Base-by-base conservation (phyloP, 345 rosid genomes). In the Nasturtium officinale region DNA sequence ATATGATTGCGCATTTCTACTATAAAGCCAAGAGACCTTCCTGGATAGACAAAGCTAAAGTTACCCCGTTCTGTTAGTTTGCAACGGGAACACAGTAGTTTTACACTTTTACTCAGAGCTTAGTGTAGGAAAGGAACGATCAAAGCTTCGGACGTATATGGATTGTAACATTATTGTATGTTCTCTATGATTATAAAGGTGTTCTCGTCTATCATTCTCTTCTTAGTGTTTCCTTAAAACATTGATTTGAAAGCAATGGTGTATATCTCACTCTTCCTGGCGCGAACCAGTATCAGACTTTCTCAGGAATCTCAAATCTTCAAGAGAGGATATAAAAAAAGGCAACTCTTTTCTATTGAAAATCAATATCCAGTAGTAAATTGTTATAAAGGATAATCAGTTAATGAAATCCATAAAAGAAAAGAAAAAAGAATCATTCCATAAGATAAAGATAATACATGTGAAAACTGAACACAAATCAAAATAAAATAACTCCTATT, bases 11-110 rank as follows among this genome's bases (percentile, higher is more conserved):
- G 0, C 87, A 87, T 83, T 87, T 94, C 78, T 94, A 94, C 75
- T 90, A 87, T 43, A 89, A 90, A 58, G 97, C 98, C n/a, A 90
- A 84, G 84, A 84, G 84, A 80, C 97, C 98, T 65, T 77, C 91
- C 8, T 94, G 90, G 78, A 38, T 90, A 15, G 79, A 86, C 38
- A 75, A 84, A 56, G 81, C 81, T 61, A 82, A 78, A 15, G 35
- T 81, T 8, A 71, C 50, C 43, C 70, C 73, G 7, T 80, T 67
- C 55, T 69, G 76, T 58, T 84, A 80, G 82, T 67, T 50, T 61
- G 60, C 48, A 25, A 53, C 15, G 32, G 17, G 30, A 46, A 54
- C 21, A 33, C 30, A 20, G 30, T 56, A 40, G 57, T 16, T 47
- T 55, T 17, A 55, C 70, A 23, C 25, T 23, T n/a, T n/a, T n/a